Conservation (phyloP, 2,329 filamentous ascomycete genomes). For the Trichoderma lentiforme region DNA sequence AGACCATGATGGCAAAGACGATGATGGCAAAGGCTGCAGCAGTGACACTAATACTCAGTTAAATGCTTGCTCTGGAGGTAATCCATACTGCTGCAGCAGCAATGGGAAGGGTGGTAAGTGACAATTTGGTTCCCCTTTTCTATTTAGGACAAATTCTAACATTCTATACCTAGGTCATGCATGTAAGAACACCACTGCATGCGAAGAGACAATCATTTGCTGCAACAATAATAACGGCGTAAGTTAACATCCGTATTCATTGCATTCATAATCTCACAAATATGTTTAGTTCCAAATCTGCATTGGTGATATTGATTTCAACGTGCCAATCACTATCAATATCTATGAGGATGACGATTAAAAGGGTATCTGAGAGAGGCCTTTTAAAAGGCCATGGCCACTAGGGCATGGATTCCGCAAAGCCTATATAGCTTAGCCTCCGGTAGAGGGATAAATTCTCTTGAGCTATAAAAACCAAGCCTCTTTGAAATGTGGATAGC, state of each 20-base stretch:
- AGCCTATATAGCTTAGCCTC: neutral
- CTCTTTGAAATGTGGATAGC: neutral
- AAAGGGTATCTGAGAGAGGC: neutral
- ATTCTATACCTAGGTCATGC: neutral
- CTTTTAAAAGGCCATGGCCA: neutral
- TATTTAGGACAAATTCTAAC: neutral
- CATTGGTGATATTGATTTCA: neutral
- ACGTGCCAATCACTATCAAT: neutral
- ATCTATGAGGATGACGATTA: neutral
- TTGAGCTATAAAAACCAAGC: neutral
- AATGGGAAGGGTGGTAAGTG: neutral
- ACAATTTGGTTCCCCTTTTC: neutral
- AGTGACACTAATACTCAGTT: neutral
- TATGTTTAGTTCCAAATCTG: neutral
- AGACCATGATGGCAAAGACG: neutral
- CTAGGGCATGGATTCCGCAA: neutral
- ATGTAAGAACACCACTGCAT: neutral
- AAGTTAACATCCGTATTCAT: neutral
- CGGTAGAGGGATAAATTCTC: neutral
- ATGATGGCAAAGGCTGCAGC: neutral
- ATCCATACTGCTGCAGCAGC: neutral
- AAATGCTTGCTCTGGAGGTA: neutral
- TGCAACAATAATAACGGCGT: neutral
- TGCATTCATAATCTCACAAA: neutral
- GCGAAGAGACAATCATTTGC: neutral